These are phyloP conservation scores for Chalara sp. DNA, from an alignment of 2,329 filamentous ascomycete species.

Conservation along the genomic window DNA sequence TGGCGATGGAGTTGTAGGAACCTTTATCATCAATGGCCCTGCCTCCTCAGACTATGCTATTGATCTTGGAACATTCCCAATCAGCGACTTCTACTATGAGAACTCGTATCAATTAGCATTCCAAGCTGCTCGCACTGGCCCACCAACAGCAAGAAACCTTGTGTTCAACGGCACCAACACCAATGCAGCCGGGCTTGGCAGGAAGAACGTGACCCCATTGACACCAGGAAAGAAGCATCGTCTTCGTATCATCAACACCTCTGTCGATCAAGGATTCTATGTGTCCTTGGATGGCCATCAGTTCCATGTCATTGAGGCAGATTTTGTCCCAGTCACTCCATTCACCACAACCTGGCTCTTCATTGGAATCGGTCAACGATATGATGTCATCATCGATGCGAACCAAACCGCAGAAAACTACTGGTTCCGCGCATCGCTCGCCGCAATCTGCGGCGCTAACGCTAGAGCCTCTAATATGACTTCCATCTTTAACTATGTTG, in stretches of 20 bases:
- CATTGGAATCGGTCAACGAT: constrained; percentile 38
- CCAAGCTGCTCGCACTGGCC: neutral
- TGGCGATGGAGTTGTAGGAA: constrained; percentile 46
- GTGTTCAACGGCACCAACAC: constrained; percentile 37
- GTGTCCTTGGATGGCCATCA: constrained; percentile 47
- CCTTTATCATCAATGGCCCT: constrained; percentile 7
- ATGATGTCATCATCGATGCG: constrained; percentile 37
- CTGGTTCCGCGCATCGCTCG: constrained; percentile 39
- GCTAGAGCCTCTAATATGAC: constrained; percentile 4
- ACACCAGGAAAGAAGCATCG: constrained; percentile 31
- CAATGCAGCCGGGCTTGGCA: constrained; percentile 10
- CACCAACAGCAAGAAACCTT: constrained; percentile 33
- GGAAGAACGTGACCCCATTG: constrained; percentile 7
- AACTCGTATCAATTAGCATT: constrained; percentile 33
- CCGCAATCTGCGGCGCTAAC: constrained; percentile 3
- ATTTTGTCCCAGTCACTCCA: constrained; percentile 49
- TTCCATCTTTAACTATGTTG: constrained; percentile 8
- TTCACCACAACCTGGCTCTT: constrained; percentile 39
- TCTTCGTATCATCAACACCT: constrained; percentile 40
- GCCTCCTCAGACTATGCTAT: constrained; percentile 24
- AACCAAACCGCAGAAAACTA: constrained; percentile 36
- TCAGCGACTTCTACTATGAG: constrained; percentile 12
- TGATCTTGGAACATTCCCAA: constrained; percentile 9
- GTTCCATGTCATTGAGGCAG: constrained; percentile 48
- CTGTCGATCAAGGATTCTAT: constrained; percentile 33